Evolutionary conservation across 345 rosid species (phyloP).

Genomic region (Syzygium aqueum): DNA sequence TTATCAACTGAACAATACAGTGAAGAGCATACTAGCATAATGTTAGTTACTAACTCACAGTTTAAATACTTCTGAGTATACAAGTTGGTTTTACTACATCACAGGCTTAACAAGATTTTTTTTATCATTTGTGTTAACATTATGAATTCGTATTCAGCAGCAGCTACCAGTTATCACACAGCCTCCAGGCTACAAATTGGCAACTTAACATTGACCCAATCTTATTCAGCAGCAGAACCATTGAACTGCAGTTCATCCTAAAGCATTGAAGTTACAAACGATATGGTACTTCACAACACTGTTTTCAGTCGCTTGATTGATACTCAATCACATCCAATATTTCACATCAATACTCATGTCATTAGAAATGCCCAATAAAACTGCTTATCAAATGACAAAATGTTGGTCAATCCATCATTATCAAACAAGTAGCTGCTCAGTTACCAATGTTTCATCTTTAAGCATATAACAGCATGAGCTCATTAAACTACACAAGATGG

Average conservation of each 20-base stretch:
- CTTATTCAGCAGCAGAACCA: not conserved
- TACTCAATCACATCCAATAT: not conserved
- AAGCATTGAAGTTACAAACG: not conserved
- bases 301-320: not conserved
- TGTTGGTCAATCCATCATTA: not conserved
- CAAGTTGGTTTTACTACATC: not conserved
- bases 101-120: not conserved
- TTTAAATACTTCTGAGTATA: not conserved
- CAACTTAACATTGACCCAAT: not conserved
- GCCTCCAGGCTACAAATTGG: not conserved
- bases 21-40: not conserved
- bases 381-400: not conserved
- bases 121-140: not conserved
- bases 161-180: not conserved
- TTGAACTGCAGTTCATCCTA: not conserved
- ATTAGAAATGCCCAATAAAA: not conserved
- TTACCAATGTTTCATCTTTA: not conserved
- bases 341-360: not conserved
- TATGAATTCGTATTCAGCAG: not conserved
- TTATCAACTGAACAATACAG: not conserved
- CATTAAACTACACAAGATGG: not conserved
- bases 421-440: not conserved
- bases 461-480: not conserved
- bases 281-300: not conserved
- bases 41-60: not conserved